A percentile compares a stretch with the other conserved stretches of the same genome.
Conservation (phyloP, 441 rosid genomes). For the Populus hybrid region DNA sequence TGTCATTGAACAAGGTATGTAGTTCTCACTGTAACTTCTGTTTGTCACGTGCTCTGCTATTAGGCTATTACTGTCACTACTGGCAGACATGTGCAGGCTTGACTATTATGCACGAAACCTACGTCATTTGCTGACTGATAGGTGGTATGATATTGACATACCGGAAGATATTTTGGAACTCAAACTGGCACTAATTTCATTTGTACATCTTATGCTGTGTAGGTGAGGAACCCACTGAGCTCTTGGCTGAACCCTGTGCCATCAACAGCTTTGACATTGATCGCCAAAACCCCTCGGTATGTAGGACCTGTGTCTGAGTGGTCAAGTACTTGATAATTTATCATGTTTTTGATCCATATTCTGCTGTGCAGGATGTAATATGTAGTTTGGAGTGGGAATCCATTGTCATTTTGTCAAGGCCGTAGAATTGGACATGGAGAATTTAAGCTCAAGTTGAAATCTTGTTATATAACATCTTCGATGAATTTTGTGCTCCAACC, state of each 20-base stretch:
- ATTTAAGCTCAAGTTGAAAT: not conserved
- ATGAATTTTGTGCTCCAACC: not conserved
- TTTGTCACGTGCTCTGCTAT: not conserved
- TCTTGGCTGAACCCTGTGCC: slow-evolving; percentile 88
- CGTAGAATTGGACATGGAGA: slow-evolving; percentile 17
- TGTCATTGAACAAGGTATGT: slow-evolving; percentile 65
- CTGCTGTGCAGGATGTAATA: slow-evolving; percentile 64
- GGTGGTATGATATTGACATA: not conserved
- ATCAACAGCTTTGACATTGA: slow-evolving; percentile 92
- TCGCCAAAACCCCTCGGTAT: slow-evolving; percentile 71
- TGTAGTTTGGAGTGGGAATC: slow-evolving; percentile 96
- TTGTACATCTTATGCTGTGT: not conserved
- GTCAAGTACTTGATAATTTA: not conserved
- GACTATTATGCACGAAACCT: not conserved
- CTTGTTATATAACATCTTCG: not conserved
- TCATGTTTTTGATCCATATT: slow-evolving; percentile 9
- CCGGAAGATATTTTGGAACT: not conserved
- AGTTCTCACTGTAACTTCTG: slow-evolving; percentile 7
- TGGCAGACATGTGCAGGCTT: not conserved
- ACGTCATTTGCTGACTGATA: not conserved
- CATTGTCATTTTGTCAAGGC: slow-evolving; percentile 61
- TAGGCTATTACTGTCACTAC: not conserved
- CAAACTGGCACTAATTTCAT: not conserved
- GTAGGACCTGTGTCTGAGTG: slow-evolving; percentile 11
- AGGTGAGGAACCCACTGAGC: slow-evolving; percentile 80